Evolutionary conservation across 768 basidiomycete genomes (phyloP).

Genomic region (Kwoniella dejecticola): DNA sequence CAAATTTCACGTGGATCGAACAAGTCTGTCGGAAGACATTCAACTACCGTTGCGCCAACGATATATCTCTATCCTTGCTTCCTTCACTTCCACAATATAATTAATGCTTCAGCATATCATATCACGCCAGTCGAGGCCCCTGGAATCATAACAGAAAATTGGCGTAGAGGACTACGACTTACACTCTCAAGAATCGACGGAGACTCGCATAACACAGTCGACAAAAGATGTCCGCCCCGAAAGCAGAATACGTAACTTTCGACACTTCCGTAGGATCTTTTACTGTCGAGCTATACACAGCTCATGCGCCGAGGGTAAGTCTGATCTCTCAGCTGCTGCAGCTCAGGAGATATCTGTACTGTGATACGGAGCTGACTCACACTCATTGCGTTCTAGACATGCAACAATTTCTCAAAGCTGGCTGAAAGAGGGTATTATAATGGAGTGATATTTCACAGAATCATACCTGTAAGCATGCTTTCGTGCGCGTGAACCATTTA

Average conservation of each 20-base stretch:
- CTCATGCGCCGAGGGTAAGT: conserved; percentile 76
- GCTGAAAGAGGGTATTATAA: conserved; percentile 93
- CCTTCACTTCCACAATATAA: too few relatives aligned
- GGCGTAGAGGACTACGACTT: too few relatives aligned
- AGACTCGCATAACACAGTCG: too few relatives aligned
- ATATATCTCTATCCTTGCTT: too few relatives aligned
- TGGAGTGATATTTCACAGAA: conserved; percentile 82
- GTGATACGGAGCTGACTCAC: not conserved
- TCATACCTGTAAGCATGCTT: conserved; percentile 72
- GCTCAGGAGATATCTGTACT: not conserved
- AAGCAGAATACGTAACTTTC: conserved; percentile 46
- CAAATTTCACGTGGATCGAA: conserved; percentile 14
- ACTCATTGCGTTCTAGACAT: conserved; percentile 64
- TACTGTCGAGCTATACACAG: conserved; percentile 87
- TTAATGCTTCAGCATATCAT: too few relatives aligned
- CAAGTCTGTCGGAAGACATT: not conserved
- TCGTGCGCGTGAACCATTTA: too few relatives aligned
- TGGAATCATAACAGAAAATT: too few relatives aligned
- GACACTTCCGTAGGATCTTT: conserved; percentile 59
- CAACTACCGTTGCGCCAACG: too few relatives aligned
- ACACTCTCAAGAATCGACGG: too few relatives aligned
- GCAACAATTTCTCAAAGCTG: conserved; percentile 91
- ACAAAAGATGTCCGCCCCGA: conserved; percentile 34
- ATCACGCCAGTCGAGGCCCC: too few relatives aligned
- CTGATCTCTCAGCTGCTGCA: too few relatives aligned